phyloP scores from a whole-genome alignment of 2,329 filamentous ascomycete species.

The Pseudogymnoascus sp. region DNA sequence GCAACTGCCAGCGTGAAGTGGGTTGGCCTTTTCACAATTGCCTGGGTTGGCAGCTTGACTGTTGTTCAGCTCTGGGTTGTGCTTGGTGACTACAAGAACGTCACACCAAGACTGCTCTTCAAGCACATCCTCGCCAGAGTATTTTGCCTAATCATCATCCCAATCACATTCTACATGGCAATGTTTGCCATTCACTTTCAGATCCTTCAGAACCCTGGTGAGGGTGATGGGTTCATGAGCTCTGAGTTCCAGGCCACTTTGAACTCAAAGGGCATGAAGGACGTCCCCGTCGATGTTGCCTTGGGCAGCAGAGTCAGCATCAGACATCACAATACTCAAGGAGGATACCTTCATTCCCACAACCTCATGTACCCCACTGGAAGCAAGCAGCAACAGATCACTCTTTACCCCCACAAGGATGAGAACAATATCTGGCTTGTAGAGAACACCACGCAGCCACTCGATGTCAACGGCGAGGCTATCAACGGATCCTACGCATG shows the following conservation, averaged over 20 bases:
- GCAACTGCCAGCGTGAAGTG: constrained; percentile 95
- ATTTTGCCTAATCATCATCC: constrained; percentile 88
- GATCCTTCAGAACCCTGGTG: constrained; percentile 87
- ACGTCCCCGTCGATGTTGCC: constrained; percentile 84
- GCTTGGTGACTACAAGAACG: constrained; percentile 78
- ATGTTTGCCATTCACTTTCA: constrained; percentile 98
- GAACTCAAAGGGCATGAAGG: constrained; percentile 93
- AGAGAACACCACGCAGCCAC: constrained; percentile 92
- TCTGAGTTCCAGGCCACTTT: constrained; percentile 97
- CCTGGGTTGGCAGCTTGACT: constrained; percentile 91
- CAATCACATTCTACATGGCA: constrained; percentile 81
- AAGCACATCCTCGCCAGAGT: constrained; percentile 90
- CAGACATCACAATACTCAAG: constrained; percentile 94
- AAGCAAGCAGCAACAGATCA: constrained; percentile 98
- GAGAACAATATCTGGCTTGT: constrained; percentile 93
- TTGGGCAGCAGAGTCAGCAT: constrained; percentile 80
- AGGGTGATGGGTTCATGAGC: constrained; percentile 99
- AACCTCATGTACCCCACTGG: constrained; percentile 95
- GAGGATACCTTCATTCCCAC: constrained; percentile 95
- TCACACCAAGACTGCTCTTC: constrained; percentile 74
- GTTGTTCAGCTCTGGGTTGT: constrained; percentile 90
- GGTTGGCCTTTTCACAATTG: constrained; percentile 97
- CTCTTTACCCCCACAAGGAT: constrained; percentile 96
- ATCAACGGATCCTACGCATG: constrained; percentile 78
- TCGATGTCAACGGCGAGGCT: constrained; percentile 64